phyloP scores from a whole-genome alignment of 805 yeast genomes.

The Ogataea nitratoaversa region DNA sequence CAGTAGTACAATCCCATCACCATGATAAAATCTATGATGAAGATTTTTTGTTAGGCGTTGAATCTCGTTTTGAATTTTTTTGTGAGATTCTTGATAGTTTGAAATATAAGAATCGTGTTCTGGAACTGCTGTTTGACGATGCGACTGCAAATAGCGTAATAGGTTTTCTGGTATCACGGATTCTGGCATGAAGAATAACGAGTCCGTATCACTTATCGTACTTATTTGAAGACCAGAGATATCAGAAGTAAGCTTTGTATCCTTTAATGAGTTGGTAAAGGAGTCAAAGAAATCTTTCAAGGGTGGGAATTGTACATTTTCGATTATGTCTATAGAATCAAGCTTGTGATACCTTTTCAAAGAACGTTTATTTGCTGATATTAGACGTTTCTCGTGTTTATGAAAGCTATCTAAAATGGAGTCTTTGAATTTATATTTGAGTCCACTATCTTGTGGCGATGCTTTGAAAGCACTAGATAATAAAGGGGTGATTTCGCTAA shows the following conservation, averaged over 20 bases:
- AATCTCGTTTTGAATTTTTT: background rate
- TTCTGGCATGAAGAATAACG: background rate
- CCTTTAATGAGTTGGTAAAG: background rate
- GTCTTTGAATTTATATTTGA: constrained; percentile 1
- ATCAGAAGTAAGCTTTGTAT: background rate
- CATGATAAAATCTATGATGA: constrained; percentile 8
- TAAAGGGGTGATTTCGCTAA: no score
- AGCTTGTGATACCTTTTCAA: background rate
- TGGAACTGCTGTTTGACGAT: background rate
- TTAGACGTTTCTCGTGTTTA: background rate
- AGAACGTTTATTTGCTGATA: background rate
- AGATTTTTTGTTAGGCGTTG: background rate
- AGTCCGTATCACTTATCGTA: background rate
- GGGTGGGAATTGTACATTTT: background rate
- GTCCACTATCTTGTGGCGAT: no score
- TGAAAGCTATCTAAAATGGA: background rate
- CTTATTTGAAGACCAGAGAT: background rate
- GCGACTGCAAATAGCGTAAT: background rate
- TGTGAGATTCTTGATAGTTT: background rate
- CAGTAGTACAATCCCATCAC: constrained; percentile 28
- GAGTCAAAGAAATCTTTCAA: background rate
- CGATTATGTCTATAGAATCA: background rate
- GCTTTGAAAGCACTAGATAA: no score
- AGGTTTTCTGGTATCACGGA: background rate
- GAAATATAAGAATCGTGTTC: background rate